Base-by-base conservation (phyloP, 306 rosid species). In the Dalbergia cultrata region DNA sequence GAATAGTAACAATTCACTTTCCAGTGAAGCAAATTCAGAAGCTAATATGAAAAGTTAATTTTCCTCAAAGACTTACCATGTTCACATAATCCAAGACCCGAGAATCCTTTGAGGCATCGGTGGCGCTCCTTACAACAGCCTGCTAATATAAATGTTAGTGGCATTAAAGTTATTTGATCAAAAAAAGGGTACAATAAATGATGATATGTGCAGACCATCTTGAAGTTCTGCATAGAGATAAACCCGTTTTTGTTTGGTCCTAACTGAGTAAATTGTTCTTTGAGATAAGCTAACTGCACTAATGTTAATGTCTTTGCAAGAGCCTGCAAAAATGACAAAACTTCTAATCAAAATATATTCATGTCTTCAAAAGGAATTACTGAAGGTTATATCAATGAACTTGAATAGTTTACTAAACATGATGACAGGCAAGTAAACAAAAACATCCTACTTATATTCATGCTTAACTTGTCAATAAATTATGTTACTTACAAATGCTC, bases 151-250 rank as follows among this genome's bases (percentile, higher is more conserved):
- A 33, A 79, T 44, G 75, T 82, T 49, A 85, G 76, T 59, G 49
- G 49, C 74, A 64, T 70, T 45, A 63, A 52, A 77, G 57, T 65
- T 68, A 81, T 59, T 73, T 65, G 50, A 56, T n/a, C n/a, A 22
- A 58, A 37, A 21, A 26, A 53, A 70, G 18, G 6, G n/a, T 41
- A 41, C 58, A 22, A 44, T 7, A 69, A 19, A 39, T 57, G 45
- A 39, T 11, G 21, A 41, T 68, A 77, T 17, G 71, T 34, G 79
- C 90, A 84, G 37, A 92, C 98, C 80, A 68, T 89, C 90, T 94
- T 94, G 85, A 94, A 90, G 86, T 90, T 90, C 84, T 92, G 97
- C 97, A 94, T 92, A 39, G 97, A 89, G 80, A 94, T 92, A 78
- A 85, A 49, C 53, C 98, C 98, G 22, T 83, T 91, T 87, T 90